Percentiles rank a stretch among this genome's conserved stretches.
Evolutionary conservation across 768 basidiomycete genomes (phyloP).

Genomic region (Calocera viscosa): DNA sequence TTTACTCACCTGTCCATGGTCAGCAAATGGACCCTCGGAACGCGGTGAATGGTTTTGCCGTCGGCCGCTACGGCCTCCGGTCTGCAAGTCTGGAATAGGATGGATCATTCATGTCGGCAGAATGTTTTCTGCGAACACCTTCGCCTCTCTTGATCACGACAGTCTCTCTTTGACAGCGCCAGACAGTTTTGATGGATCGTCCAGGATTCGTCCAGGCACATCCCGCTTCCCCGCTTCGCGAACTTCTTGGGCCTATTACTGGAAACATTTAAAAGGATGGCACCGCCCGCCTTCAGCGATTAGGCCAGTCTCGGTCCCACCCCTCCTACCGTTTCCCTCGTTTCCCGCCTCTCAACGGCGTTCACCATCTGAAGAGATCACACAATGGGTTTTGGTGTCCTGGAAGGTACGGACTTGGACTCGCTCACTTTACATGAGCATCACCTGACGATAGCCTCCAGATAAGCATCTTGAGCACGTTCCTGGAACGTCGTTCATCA

Average conservation of each 20-base stretch:
- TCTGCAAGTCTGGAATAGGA: not conserved
- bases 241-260: too few relatives aligned
- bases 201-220: not conserved
- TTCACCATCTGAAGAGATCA: not conserved
- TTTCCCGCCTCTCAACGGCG: not conserved
- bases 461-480: slow-evolving; percentile 14
- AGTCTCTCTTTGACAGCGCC: not conserved
- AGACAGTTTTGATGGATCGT: not conserved
- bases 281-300: too few relatives aligned
- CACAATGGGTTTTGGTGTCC: not conserved
- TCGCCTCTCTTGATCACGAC: not conserved
- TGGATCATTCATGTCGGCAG: slow-evolving; percentile 4
- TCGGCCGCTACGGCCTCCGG: too few relatives aligned
- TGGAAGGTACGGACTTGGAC: not conserved
- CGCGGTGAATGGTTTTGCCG: not conserved
- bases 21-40: not conserved
- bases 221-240: too few relatives aligned
- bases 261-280: too few relatives aligned
- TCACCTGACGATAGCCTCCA: not conserved
- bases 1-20: not conserved
- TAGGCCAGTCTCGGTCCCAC: not conserved
- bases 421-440: not conserved
- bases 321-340: not conserved
- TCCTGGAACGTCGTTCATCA: slow-evolving; percentile 11
- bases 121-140: not conserved